Conservation (phyloP, 176 grass and related monocot species). For the Hordeum marinum region DNA sequence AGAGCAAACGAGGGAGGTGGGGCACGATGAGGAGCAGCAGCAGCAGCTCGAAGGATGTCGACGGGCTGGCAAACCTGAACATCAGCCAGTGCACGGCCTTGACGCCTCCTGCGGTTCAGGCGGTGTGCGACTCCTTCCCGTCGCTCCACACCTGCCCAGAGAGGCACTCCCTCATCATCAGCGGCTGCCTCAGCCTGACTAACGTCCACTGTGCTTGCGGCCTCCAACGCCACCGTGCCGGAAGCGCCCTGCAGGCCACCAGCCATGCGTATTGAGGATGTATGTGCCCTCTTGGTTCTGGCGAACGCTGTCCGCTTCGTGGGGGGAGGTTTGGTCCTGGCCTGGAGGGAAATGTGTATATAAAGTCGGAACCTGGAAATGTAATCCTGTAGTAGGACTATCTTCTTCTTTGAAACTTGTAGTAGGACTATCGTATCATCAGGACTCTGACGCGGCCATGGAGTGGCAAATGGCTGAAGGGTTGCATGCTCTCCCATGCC, state of each 20-base stretch:
- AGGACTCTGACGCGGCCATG: slow-evolving; percentile 2
- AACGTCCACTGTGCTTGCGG: slow-evolving; percentile 74
- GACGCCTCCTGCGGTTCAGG: slow-evolving; percentile 77
- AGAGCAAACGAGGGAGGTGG: slow-evolving; percentile 43
- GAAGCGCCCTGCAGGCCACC: slow-evolving; percentile 30
- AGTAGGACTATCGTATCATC: not conserved
- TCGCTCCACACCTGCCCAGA: slow-evolving; percentile 68
- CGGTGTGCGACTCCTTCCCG: slow-evolving; percentile 72
- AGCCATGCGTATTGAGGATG: slow-evolving; percentile 54
- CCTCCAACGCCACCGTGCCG: slow-evolving; percentile 47
- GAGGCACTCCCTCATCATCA: slow-evolving; percentile 88
- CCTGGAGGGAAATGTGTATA: slow-evolving; percentile 27
- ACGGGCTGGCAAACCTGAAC: slow-evolving; percentile 68
- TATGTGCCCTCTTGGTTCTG: not conserved
- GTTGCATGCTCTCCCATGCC: not conserved
- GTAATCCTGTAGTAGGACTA: not conserved
- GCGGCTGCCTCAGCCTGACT: slow-evolving; percentile 79
- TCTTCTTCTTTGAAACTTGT: not conserved
- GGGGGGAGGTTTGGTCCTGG: not conserved
- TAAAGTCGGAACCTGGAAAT: slow-evolving; percentile 18
- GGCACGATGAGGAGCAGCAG: slow-evolving; percentile 24
- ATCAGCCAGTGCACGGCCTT: slow-evolving; percentile 84
- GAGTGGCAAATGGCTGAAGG: not conserved
- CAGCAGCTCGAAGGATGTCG: slow-evolving; percentile 24
- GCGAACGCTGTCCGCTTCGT: not conserved